phyloP scores from a whole-genome alignment of 768 basidiomycete species.

The Pulveroboletus sp. region DNA sequence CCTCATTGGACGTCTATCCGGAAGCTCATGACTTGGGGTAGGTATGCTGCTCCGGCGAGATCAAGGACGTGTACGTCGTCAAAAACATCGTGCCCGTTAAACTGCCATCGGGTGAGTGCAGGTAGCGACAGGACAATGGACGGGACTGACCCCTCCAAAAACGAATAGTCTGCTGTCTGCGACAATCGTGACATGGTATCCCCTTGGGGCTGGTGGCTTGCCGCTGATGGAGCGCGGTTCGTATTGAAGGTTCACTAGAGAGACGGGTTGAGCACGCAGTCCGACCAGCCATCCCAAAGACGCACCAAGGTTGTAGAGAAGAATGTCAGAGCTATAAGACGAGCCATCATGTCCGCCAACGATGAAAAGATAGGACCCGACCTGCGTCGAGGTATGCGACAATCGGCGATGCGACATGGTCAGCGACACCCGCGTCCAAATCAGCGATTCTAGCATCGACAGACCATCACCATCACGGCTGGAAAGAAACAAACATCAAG shows the following conservation, averaged over 20 bases:
- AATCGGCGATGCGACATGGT: slow-evolving; percentile 52
- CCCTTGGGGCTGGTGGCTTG: slow-evolving; percentile 67
- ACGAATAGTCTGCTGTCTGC: slow-evolving; percentile 85
- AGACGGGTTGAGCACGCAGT: neutral
- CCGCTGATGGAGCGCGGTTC: slow-evolving; percentile 72
- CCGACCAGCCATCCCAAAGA: neutral
- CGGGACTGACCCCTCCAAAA: slow-evolving; percentile 61
- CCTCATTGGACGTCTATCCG: slow-evolving; percentile 44
- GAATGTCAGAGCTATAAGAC: slow-evolving; percentile 69
- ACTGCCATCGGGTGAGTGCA: slow-evolving; percentile 25
- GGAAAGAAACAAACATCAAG: neutral
- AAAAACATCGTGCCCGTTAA: slow-evolving; percentile 78
- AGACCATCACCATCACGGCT: neutral
- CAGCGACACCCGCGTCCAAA: slow-evolving; percentile 27
- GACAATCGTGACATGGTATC: slow-evolving; percentile 80
- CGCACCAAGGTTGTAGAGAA: slow-evolving; percentile 85
- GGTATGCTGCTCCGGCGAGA: slow-evolving; percentile 81
- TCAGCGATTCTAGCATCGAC: slow-evolving; percentile 26
- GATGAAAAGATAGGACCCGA: slow-evolving; percentile 90
- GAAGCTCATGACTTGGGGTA: slow-evolving; percentile 86
- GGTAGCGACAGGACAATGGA: neutral
- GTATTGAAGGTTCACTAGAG: slow-evolving; percentile 77
- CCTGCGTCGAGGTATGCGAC: slow-evolving; percentile 84
- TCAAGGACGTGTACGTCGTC: slow-evolving; percentile 88
- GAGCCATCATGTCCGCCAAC: slow-evolving; percentile 85